Evolutionary conservation across 176 grass and related monocot species (phyloP), one percentile per base, ranked within the genome.

Genomic region (Elymus sibiricus): DNA sequence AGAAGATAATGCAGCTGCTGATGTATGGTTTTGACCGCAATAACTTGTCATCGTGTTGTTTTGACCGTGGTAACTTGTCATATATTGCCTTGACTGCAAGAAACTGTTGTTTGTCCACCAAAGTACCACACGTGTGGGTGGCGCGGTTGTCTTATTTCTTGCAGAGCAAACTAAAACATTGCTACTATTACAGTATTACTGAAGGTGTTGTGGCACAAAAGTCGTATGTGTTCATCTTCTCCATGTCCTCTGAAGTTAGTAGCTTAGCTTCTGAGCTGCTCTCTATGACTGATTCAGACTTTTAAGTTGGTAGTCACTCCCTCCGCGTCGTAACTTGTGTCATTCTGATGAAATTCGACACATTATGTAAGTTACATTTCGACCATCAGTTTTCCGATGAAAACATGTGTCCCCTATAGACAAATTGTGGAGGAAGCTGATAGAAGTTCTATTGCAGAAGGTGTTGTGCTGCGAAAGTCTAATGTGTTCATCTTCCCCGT

Each of bases 11-110:
- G 5, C 40, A 13, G 68, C 21, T 26, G 51, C 62, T 90, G 49
- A 76, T 49, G 47, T 9, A 75, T 37, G 51, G 31, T 65, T 60
- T 79, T 80, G 82, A 85, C 69, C 6, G 37, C 2, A 35, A 27
- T 89, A 49, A 13, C 82, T 89, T 75, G 77, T 76, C 77, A 59
- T 68, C 47, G 37, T 13, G 27, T 40, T 43, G 44, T 51, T 65
- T 82, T 78, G 72, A 83, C 79, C 2, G 34, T 4, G 74, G 51
- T 90, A 46, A 19, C 84, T 86, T 78, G 73, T 83, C 64, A 65
- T 64, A 70, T 44, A 10, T 49, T 42, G 71, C 14, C 16, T 74
- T 74, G 71, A 42, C 69, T 72, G 21, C 1, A 0, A 44, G 6
- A 28, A 70, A 34, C 4, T 70, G 2, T 38, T 15, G 21, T 28